phyloP scores from a whole-genome alignment of 768 basidiomycete genomes.

The Leccinum uliginosum region DNA sequence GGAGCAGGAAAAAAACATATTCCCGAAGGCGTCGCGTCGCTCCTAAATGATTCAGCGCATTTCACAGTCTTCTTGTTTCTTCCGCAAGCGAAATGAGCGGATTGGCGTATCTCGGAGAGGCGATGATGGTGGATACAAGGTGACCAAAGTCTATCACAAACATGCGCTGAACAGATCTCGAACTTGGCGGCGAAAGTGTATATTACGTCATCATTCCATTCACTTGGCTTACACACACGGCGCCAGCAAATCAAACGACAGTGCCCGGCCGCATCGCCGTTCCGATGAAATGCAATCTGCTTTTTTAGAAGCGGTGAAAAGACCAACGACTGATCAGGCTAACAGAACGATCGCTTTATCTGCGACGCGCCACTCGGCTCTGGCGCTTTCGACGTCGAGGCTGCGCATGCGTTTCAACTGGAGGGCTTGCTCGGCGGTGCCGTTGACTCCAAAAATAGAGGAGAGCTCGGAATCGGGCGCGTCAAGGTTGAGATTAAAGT shows the following conservation, averaged over 20 bases:
- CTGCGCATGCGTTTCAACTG: constrained; percentile 53
- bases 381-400: constrained; percentile 58
- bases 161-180: background rate
- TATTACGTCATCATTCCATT: constrained; percentile 1
- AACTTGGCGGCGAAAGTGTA: background rate
- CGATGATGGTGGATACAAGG: background rate
- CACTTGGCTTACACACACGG: background rate
- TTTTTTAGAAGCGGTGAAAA: constrained; percentile 2
- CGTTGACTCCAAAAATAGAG: constrained; percentile 15
- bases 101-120: background rate
- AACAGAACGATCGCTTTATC: constrained; percentile 46
- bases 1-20: background rate
- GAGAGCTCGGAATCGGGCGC: constrained; percentile 53
- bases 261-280: constrained; percentile 3
- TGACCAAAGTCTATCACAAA: background rate
- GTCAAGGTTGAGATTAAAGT: constrained; percentile 56
- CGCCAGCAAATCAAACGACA: background rate
- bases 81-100: background rate
- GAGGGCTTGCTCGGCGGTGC: constrained; percentile 31
- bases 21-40: background rate
- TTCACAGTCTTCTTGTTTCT: background rate
- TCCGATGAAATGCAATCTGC: background rate
- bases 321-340: constrained; percentile 25
- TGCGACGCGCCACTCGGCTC: constrained; percentile 64
- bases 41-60: background rate